Evolutionary conservation across 2,329 filamentous ascomycete species (phyloP), one percentile per base, ranked within the genome.

Genomic region (Trichoderma asperellum): DNA sequence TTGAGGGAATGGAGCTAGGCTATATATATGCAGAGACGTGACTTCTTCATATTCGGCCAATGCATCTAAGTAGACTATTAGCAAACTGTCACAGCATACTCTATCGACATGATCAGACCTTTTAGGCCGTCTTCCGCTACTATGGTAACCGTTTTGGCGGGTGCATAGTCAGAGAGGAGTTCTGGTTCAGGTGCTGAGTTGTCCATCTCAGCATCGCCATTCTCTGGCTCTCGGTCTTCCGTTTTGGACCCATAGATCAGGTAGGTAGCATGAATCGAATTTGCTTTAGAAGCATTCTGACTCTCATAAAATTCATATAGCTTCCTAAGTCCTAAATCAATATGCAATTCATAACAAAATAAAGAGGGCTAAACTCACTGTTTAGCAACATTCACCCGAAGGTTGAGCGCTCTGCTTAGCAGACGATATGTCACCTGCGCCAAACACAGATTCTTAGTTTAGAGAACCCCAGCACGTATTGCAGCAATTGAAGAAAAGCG

Each of bases 191-290:
- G 86, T 76, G 88, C 84, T 7, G 91, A 92, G 79, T 89, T 90
- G 60, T 84, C 86, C 81, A 92, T 91, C 56, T 90, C 88, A 69
- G 93, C 87, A 64, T 92, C 90, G n/a, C 83, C 87, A 74, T 91
- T 85, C 43, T 84, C 81, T 29, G 79, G 75, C 1, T 71, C 73
- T 16, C 80, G 78, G 21, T 77, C 76, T 6, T 76, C 75, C 65
- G 80, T 84, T 75, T 88, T 91, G 27, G 83, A 87, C 49, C 95
- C 96, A 62, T 90, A 91, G 57, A 99, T 78, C 60, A 97, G 83
- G 80, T 97, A 99, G n/a, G 94, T 97, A 56, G 95, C 96, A 81
- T 96, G 88, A n/a, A 97, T 84, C 32, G 89, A 90, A 27, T 88
- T 87, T 0, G 91, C 85, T 71, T 92, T 80, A 88, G 96, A 18